Evolutionary conservation across 1,284 basidiomycete genomes (phyloP).

Genomic region (Meripilus lineatus): DNA sequence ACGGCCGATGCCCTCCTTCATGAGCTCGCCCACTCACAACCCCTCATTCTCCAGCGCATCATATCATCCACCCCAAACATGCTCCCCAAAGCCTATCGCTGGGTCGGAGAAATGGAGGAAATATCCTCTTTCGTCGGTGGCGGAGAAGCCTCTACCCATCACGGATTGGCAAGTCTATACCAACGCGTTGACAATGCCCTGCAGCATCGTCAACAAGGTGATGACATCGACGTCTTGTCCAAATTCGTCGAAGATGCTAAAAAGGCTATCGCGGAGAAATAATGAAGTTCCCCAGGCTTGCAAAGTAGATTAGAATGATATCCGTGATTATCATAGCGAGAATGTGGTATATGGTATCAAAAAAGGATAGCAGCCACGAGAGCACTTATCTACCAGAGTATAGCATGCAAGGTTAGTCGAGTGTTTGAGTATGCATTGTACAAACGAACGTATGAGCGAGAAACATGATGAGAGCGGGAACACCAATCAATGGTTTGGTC

Average conservation of each 20-base stretch:
- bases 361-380: too few relatives aligned
- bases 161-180: slow-evolving; percentile 43
- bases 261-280: slow-evolving; percentile 15
- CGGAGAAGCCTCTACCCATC: slow-evolving; percentile 31
- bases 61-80: slow-evolving; percentile 37
- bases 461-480: too few relatives aligned
- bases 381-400: too few relatives aligned
- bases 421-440: too few relatives aligned
- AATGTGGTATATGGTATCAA: too few relatives aligned
- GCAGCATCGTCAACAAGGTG: slow-evolving; percentile 25
- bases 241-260: slow-evolving; percentile 42
- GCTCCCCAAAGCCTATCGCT: slow-evolving; percentile 57
- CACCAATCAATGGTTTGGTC: slow-evolving; percentile 30
- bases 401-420: too few relatives aligned
- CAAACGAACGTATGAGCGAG: too few relatives aligned
- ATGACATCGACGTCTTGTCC: slow-evolving; percentile 33
- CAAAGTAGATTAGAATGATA: neutral
- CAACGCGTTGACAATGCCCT: slow-evolving; percentile 37
- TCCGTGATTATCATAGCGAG: too few relatives aligned
- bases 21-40: slow-evolving; percentile 44
- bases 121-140: slow-evolving; percentile 47
- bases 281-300: neutral
- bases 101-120: slow-evolving; percentile 57
- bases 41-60: slow-evolving; percentile 36
- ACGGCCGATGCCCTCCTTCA: slow-evolving; percentile 47